A percentile compares a stretch with the other conserved stretches of the same genome.
Conservation (phyloP, 2,329 filamentous ascomycete species). For the Plectosphaerella plurivora region DNA sequence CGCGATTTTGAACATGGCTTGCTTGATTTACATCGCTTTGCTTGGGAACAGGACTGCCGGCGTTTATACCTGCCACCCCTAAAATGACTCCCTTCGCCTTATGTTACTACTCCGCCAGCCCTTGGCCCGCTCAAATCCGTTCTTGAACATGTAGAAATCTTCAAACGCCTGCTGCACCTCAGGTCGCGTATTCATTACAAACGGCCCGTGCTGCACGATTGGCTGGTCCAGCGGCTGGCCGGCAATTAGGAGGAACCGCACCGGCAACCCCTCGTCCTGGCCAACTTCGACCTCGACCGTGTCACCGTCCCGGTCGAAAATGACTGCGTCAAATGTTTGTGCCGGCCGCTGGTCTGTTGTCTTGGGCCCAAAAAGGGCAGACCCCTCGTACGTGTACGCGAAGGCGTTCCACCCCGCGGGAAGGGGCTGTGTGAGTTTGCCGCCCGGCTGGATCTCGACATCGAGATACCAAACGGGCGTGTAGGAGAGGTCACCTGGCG, state of each 20-base stretch:
- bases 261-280: constrained; percentile 47
- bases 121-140: constrained; percentile 75
- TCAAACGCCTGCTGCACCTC: constrained; percentile 71
- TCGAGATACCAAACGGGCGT: constrained; percentile 95
- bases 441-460: constrained; percentile 76
- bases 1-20: too few relatives aligned
- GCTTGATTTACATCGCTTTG: too few relatives aligned
- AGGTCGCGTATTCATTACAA: constrained; percentile 67
- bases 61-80: too few relatives aligned
- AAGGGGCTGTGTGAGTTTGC: constrained; percentile 67
- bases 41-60: too few relatives aligned
- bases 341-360: constrained; percentile 45
- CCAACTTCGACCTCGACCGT: constrained; percentile 64
- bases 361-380: constrained; percentile 56
- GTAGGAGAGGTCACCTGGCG: constrained; percentile 84
- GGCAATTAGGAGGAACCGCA: constrained; percentile 65
- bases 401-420: constrained; percentile 87
- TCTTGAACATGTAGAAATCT: constrained; percentile 67
- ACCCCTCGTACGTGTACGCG: constrained; percentile 76
- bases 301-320: constrained; percentile 78
- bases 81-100: not conserved
- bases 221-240: constrained; percentile 75
- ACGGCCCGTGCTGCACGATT: constrained; percentile 79
- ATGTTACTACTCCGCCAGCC: constrained; percentile 72
- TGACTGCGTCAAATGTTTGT: constrained; percentile 75